Conservation (phyloP, 495 filamentous ascomycete species). For the Neurospora sp. region DNA sequence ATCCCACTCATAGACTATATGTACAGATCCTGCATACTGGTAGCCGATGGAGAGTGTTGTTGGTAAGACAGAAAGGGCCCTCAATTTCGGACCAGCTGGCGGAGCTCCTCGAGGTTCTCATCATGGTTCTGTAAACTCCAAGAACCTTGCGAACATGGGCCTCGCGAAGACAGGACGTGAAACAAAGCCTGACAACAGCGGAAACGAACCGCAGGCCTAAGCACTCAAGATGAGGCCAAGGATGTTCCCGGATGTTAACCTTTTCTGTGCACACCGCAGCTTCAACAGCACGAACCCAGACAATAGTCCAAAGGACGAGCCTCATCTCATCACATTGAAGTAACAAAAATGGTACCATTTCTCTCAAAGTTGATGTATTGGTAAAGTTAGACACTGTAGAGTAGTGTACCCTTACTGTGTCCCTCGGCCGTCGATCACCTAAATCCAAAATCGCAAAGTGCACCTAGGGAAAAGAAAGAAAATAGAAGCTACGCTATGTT, state of each 20-base stretch:
- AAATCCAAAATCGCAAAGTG: too few species aligned
- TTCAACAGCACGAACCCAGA: background rate
- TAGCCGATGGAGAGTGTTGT: background rate
- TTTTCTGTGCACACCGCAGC: background rate
- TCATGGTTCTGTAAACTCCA: background rate
- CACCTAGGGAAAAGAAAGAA: background rate
- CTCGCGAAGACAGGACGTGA: background rate
- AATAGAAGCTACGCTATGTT: background rate
- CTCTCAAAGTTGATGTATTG: background rate
- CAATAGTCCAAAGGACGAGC: background rate
- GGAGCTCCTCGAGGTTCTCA: background rate
- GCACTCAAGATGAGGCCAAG: background rate
- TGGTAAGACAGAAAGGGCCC: background rate
- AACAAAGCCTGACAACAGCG: background rate
- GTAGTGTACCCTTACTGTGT: background rate
- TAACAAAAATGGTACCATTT: background rate
- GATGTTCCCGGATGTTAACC: background rate
- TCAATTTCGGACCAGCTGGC: background rate
- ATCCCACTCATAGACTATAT: background rate
- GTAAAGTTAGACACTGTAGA: background rate
- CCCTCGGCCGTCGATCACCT: background rate
- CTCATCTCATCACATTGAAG: background rate
- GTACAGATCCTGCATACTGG: background rate
- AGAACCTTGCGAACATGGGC: background rate
- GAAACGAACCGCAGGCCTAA: background rate